A percentile compares a stretch with the other conserved stretches of the same genome.
Evolutionary conservation across 1,284 basidiomycete genomes (phyloP).

Genomic region (Sporisorium reilianum): DNA sequence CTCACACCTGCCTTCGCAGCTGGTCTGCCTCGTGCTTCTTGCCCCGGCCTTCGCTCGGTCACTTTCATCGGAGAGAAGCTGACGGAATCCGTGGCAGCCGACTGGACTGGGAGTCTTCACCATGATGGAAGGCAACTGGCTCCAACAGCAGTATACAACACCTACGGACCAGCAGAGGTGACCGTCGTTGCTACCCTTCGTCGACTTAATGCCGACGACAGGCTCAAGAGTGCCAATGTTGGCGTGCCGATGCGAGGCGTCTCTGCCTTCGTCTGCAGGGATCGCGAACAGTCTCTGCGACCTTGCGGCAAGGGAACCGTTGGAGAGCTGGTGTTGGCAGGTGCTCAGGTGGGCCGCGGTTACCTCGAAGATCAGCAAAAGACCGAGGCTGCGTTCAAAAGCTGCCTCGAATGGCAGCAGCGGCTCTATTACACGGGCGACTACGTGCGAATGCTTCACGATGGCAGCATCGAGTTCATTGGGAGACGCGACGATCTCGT

Average conservation of each 20-base stretch:
- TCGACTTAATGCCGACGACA: slow-evolving; percentile 23
- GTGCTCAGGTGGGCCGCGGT: slow-evolving; percentile 26
- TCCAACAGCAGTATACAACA: slow-evolving; percentile 28
- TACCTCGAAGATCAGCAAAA: slow-evolving; percentile 24
- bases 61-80: slow-evolving; percentile 64
- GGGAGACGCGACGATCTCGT: slow-evolving; percentile 62
- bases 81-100: slow-evolving; percentile 54
- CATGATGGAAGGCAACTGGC: background rate
- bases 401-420: slow-evolving; percentile 3
- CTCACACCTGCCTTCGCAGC: slow-evolving; percentile 63
- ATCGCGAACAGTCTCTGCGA: slow-evolving; percentile 12
- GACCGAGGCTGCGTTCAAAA: slow-evolving; percentile 18
- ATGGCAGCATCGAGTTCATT: slow-evolving; percentile 62
- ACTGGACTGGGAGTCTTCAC: slow-evolving; percentile 43
- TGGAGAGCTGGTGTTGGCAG: slow-evolving; percentile 53
- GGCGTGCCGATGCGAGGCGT: slow-evolving; percentile 52
- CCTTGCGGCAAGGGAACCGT: slow-evolving; percentile 51
- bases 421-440: slow-evolving; percentile 46
- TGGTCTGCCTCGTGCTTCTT: slow-evolving; percentile 36
- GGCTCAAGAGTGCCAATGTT: slow-evolving; percentile 56
- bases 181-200: slow-evolving; percentile 38
- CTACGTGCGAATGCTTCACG: slow-evolving; percentile 48
- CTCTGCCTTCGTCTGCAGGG: slow-evolving; percentile 45
- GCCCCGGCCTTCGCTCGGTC: slow-evolving; percentile 43
- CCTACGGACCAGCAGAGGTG: slow-evolving; percentile 44